A percentile compares a stretch with the other conserved stretches of the same genome.
Evolutionary conservation across 148 eudicot genomes (phyloP).

Genomic region (Fagopyrum esculentum): DNA sequence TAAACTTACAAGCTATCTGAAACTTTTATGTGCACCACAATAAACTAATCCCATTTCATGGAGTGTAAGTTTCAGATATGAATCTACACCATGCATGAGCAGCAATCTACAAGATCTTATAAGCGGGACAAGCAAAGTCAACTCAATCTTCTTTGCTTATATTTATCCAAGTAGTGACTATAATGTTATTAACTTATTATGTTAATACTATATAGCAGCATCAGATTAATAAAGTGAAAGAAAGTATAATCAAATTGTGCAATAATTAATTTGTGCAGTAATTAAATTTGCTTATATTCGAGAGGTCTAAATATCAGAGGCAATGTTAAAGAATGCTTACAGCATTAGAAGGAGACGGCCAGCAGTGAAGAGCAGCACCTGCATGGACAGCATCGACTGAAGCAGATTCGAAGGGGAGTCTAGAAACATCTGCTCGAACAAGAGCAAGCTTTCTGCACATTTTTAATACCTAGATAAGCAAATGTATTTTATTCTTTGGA

Average conservation of each 20-base stretch:
- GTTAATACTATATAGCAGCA: too few relatives aligned
- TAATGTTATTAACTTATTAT: too few relatives aligned
- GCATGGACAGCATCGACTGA: slow-evolving; percentile 98
- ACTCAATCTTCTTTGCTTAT: not conserved
- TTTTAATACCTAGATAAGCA: slow-evolving; percentile 10
- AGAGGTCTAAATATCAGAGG: not conserved
- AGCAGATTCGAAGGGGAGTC: slow-evolving; percentile 87
- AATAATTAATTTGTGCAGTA: not conserved
- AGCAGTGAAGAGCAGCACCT: slow-evolving; percentile 98
- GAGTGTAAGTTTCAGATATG: not conserved
- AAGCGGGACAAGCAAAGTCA: not conserved
- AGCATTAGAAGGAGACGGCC: slow-evolving; percentile 98
- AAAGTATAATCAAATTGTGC: too few relatives aligned
- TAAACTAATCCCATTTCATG: not conserved
- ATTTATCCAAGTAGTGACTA: too few relatives aligned
- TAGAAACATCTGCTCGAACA: slow-evolving; percentile 93
- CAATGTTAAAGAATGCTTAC: slow-evolving; percentile 37
- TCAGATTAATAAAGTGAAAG: too few relatives aligned
- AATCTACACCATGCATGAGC: not conserved
- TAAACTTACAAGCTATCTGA: not conserved
- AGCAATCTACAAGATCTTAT: not conserved
- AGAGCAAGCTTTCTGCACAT: slow-evolving; percentile 82
- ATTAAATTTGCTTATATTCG: not conserved
- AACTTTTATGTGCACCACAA: not conserved
- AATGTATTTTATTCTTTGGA: not conserved